Evolutionary conservation across 2,329 filamentous ascomycete species (phyloP).

Genomic region (Sporothrix brunneoviolacea): DNA sequence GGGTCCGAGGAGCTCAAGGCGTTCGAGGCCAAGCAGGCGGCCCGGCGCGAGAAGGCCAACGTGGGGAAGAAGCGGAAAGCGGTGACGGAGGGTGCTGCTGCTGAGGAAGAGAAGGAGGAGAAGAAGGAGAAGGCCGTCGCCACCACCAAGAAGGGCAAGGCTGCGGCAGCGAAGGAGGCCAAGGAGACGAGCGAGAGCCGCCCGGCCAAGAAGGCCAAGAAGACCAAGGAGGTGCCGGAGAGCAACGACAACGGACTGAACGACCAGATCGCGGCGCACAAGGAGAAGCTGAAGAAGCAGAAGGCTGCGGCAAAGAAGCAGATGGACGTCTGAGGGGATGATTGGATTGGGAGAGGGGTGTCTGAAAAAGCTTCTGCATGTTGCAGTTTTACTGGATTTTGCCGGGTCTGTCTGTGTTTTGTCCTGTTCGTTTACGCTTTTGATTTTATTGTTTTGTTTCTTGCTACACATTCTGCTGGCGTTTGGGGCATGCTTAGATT

Average conservation of each 20-base stretch:
- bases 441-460: neutral
- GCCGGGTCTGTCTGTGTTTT: neutral
- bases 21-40: conserved; percentile 26
- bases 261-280: conserved; percentile 54
- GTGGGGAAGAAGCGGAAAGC: conserved; percentile 60
- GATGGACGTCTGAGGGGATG: conserved; percentile 12
- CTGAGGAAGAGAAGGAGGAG: conserved; percentile 32
- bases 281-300: conserved; percentile 51
- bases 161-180: conserved; percentile 44
- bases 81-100: conserved; percentile 25
- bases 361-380: too few species aligned
- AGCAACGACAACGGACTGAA: conserved; percentile 47
- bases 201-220: conserved; percentile 42
- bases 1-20: conserved; percentile 42
- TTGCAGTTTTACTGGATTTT: neutral
- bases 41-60: conserved; percentile 45
- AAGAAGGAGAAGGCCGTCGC: conserved; percentile 30
- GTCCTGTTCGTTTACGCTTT: neutral
- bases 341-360: neutral
- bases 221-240: conserved; percentile 32
- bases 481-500: conserved; percentile 10
- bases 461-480: conserved; percentile 6
- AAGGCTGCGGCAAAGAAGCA: conserved; percentile 46
- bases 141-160: conserved; percentile 49
- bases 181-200: conserved; percentile 32